phyloP scores from a whole-genome alignment of 75 land plant species.

The Gnetum montanum region DNA sequence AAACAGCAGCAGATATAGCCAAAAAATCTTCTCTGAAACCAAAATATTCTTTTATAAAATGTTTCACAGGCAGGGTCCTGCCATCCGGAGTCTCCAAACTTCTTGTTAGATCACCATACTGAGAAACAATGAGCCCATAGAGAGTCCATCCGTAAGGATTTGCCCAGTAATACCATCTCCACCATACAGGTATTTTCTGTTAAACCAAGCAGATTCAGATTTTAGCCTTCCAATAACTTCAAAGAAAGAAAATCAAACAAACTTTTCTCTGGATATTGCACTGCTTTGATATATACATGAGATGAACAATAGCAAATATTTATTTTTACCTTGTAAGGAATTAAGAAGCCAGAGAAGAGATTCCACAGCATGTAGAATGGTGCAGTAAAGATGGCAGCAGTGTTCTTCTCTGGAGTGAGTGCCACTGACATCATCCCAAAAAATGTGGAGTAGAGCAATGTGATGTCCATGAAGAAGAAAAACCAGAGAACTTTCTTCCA shows the following conservation, averaged over 20 bases:
- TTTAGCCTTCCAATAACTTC: no score
- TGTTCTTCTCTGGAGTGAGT: slow-evolving; percentile 55
- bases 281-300: no score
- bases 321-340: slow-evolving; percentile 41
- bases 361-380: slow-evolving; percentile 67
- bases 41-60: slow-evolving; percentile 36
- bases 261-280: no score
- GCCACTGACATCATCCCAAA: slow-evolving; percentile 83
- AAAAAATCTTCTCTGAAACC: slow-evolving; percentile 61
- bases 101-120: slow-evolving; percentile 53
- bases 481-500: slow-evolving; percentile 32
- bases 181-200: slow-evolving; percentile 95
- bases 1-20: slow-evolving; percentile 48
- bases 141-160: slow-evolving; percentile 89
- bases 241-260: no score
- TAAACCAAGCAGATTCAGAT: no score
- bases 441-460: slow-evolving; percentile 68
- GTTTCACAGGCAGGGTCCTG: slow-evolving; percentile 14
- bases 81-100: slow-evolving; percentile 32
- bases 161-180: slow-evolving; percentile 94
- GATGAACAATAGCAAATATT: no score
- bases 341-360: slow-evolving; percentile 72
- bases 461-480: slow-evolving; percentile 57
- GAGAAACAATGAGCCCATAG: slow-evolving; percentile 69
- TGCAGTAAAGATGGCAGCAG: slow-evolving; percentile 55